Conservation (phyloP, 768 basidiomycete species). For the Termitomyces sp. region DNA sequence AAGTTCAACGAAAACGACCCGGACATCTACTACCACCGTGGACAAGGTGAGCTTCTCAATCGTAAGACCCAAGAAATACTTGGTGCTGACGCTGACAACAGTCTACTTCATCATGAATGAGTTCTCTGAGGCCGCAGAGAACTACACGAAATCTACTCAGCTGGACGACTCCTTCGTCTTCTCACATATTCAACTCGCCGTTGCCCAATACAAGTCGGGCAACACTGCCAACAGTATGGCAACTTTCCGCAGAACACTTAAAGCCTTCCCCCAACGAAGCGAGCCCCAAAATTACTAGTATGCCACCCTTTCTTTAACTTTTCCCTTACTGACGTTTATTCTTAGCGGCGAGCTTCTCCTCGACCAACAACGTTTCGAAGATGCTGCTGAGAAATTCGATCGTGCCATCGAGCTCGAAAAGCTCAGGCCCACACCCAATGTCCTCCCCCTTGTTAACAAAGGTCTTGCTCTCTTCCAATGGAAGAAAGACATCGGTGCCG, state of each 20-base stretch:
- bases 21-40: conserved; percentile 98
- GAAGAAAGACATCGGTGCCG: conserved; percentile 83
- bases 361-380: conserved; percentile 84
- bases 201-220: conserved; percentile 92
- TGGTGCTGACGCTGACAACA: conserved; percentile 20
- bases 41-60: conserved; percentile 61
- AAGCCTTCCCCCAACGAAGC: conserved; percentile 78
- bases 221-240: conserved; percentile 80
- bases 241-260: conserved; percentile 81
- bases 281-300: conserved; percentile 96
- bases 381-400: conserved; percentile 91
- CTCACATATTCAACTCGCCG: conserved; percentile 95
- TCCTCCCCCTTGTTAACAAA: conserved; percentile 94
- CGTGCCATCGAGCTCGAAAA: conserved; percentile 86
- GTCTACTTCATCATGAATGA: conserved; percentile 96
- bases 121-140: conserved; percentile 77
- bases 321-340: neutral
- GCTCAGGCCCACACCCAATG: conserved; percentile 68
- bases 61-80: neutral
- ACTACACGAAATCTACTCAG: conserved; percentile 87
- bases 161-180: conserved; percentile 90
- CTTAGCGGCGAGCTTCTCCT: conserved; percentile 87
- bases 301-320: conserved; percentile 20
- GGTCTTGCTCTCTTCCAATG: conserved; percentile 95
- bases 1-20: conserved; percentile 78